phyloP scores from a whole-genome alignment of 768 basidiomycete genomes.

The Boletus tylopilopsis region DNA sequence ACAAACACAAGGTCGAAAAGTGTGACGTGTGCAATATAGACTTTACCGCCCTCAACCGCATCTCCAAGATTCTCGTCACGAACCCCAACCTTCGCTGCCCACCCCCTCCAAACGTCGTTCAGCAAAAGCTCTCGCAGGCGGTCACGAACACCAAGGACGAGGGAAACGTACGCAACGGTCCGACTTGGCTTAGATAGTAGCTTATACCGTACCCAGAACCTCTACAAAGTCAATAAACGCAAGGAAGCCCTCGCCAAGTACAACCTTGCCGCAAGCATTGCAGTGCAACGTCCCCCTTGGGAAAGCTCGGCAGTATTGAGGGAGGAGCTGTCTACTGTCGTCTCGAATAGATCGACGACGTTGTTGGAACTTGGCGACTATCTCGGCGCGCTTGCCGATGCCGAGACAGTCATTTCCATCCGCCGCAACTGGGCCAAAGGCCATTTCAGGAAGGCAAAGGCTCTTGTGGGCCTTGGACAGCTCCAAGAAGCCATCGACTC shows the following conservation, averaged over 20 bases:
- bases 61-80: slow-evolving; percentile 63
- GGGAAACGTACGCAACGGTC: slow-evolving; percentile 73
- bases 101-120: slow-evolving; percentile 75
- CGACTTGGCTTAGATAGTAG: background rate
- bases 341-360: slow-evolving; percentile 92
- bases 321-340: slow-evolving; percentile 85
- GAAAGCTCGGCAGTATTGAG: slow-evolving; percentile 78
- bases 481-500: slow-evolving; percentile 79
- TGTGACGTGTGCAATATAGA: slow-evolving; percentile 73
- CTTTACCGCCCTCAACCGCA: slow-evolving; percentile 70
- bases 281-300: slow-evolving; percentile 83
- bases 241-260: slow-evolving; percentile 75
- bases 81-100: slow-evolving; percentile 73
- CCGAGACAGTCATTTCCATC: slow-evolving; percentile 83
- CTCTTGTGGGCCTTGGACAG: slow-evolving; percentile 67
- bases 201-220: slow-evolving; percentile 42
- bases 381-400: slow-evolving; percentile 78
- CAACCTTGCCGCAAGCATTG: slow-evolving; percentile 70
- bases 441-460: slow-evolving; percentile 91
- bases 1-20: slow-evolving; percentile 63
- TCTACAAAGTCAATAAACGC: slow-evolving; percentile 75
- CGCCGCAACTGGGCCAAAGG: slow-evolving; percentile 93
- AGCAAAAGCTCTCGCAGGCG: slow-evolving; percentile 69
- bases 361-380: slow-evolving; percentile 74
- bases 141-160: slow-evolving; percentile 86